Base-by-base conservation (phyloP, 169 alveolate genomes). In the Plasmodium chabaudi region DNA sequence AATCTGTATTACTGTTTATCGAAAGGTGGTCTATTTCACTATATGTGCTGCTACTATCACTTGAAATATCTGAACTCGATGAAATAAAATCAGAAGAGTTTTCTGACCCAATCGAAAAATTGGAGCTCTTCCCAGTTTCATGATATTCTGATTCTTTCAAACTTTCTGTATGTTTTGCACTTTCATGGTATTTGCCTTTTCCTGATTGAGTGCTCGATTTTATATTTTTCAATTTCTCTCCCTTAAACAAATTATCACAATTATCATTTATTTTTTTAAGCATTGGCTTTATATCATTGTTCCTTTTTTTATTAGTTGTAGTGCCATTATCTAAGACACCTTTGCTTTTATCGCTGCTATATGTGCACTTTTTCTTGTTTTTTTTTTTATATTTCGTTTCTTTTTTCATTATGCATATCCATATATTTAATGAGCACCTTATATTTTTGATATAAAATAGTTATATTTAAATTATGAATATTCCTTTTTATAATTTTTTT, bases 11-110 rank as follows among this genome's bases (percentile, higher is more conserved):
- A 12, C 65, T 75, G 56, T 69, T 77, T 27, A 77, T 57, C 15
- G 70, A 77, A 34, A 77, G 15, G 42, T 77, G 9, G 1, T 77
- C 88, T 59, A 77, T 77, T 46, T 49, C 77, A 13, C 49, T 75
- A 39, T 53, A 42, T 10, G 34, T 47, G 17, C 53, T 51, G 51
- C 68, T 34, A 55, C 71, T 46, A 5, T 6, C 23, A 19, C 42
- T 42, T 25, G 75, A 49, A 34, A 10, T 21, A 2, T 34, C 51
- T 25, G 47, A 19, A 9, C 34, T 15, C 44, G 88, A 64, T n/a
- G 79, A 77, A 44, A 3, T 23, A 49, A 39, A 63, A 63, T 74
- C 63, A 6, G 55, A 49, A 3, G 44, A 25, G 25, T 27, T 39
- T 55, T 63, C 65, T 47, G 75, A 34, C 13, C 51, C 49, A 9